Evolutionary conservation across 2,329 filamentous ascomycete species (phyloP).

Genomic region (Venturia effusa): DNA sequence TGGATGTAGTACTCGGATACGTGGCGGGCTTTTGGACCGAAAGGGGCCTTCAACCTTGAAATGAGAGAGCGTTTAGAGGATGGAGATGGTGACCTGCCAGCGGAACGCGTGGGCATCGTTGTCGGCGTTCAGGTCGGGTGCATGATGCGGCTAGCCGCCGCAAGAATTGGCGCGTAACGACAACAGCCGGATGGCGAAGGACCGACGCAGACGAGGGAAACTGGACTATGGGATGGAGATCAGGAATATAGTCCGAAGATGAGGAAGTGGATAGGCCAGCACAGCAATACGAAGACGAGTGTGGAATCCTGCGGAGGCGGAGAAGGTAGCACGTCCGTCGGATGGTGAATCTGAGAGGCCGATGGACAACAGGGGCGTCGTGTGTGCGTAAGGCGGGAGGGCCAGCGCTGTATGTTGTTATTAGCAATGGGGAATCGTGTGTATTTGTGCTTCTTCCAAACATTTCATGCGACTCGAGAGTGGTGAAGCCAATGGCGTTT

Average conservation of each 20-base stretch:
- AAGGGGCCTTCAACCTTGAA: conserved; percentile 10
- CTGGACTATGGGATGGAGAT: neutral
- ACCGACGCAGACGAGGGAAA: neutral
- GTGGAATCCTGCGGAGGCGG: neutral
- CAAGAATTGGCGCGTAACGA: neutral
- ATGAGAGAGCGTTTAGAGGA: conserved; percentile 10
- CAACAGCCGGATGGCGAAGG: neutral
- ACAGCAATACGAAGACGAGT: neutral
- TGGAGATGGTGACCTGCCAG: conserved; percentile 8
- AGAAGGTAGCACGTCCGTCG: neutral
- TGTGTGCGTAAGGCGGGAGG: neutral
- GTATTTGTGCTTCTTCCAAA: neutral
- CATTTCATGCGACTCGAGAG: neutral
- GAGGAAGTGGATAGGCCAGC: neutral
- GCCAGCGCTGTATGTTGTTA: neutral
- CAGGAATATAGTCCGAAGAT: neutral
- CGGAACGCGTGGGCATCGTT: conserved; percentile 11
- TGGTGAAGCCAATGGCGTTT: neutral
- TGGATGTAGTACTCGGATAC: conserved; percentile 70
- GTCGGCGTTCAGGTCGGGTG: conserved; percentile 6
- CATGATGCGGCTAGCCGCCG: conserved; percentile 9
- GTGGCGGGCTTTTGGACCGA: conserved; percentile 43
- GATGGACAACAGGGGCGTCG: neutral
- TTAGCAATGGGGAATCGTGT: neutral
- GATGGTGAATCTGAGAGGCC: neutral